phyloP scores from a whole-genome alignment of 2,329 filamentous ascomycete species.

The Decorospora gaudefroyi region DNA sequence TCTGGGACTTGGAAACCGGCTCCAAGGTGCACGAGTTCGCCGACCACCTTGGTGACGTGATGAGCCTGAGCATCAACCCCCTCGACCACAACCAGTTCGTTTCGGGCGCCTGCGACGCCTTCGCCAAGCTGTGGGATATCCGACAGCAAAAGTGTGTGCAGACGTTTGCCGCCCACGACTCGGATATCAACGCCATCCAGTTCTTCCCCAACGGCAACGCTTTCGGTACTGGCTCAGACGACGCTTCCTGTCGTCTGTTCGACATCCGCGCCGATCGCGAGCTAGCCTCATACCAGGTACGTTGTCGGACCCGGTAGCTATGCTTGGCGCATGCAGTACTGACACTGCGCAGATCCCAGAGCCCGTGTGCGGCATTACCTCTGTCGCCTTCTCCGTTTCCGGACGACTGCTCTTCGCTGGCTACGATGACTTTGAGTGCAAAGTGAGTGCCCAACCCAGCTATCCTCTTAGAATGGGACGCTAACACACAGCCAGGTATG shows the following conservation, averaged over 20 bases:
- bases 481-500: constrained; percentile 71
- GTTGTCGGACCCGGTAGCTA: neutral
- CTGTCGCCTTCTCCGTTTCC: constrained; percentile 95
- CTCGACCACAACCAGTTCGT: constrained; percentile 99
- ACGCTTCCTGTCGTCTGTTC: constrained; percentile 95
- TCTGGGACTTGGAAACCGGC: constrained; percentile 98
- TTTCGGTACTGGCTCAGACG: constrained; percentile 96
- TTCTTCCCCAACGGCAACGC: constrained; percentile 99
- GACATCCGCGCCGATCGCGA: constrained; percentile 94
- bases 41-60: constrained; percentile 96
- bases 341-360: constrained; percentile 81
- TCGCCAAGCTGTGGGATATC: constrained; percentile 98
- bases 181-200: constrained; percentile 98
- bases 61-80: constrained; percentile 99
- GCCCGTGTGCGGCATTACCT: constrained; percentile 96
- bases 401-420: constrained; percentile 93
- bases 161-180: constrained; percentile 97
- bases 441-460: constrained; percentile 64
- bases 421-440: constrained; percentile 99
- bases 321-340: constrained; percentile 25
- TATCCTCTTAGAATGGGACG: constrained; percentile 44
- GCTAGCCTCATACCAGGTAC: constrained; percentile 64
- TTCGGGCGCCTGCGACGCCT: constrained; percentile 97
- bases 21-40: constrained; percentile 98
- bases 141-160: constrained; percentile 97